phyloP scores from a whole-genome alignment of 2,329 filamentous ascomycete species.

The Coniochaeta prunicola region DNA sequence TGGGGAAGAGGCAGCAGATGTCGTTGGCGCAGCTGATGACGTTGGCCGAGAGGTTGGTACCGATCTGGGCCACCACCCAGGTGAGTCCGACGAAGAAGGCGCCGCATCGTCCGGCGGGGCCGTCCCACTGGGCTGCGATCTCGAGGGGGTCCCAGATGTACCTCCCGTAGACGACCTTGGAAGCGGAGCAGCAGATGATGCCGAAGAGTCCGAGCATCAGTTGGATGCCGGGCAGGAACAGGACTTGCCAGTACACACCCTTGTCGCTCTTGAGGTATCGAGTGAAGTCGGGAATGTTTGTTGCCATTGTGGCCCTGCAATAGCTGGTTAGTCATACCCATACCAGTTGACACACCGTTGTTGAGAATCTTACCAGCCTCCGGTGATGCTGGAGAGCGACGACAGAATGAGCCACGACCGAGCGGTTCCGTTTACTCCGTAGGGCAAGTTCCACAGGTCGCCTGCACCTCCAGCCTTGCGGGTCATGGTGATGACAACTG shows the following conservation, averaged over 20 bases:
- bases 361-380: conserved; percentile 11
- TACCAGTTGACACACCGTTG: conserved; percentile 2
- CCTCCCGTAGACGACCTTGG: conserved; percentile 31
- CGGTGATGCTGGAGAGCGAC: conserved; percentile 15
- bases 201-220: conserved; percentile 34
- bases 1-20: conserved; percentile 24
- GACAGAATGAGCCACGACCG: conserved; percentile 17
- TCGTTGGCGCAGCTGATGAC: conserved; percentile 48
- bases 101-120: conserved; percentile 30
- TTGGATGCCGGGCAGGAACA: conserved; percentile 15
- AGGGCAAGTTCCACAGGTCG: conserved; percentile 13
- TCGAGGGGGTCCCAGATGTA: conserved; percentile 41
- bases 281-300: conserved; percentile 17
- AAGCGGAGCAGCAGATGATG: conserved; percentile 47
- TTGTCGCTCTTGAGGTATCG: conserved; percentile 15
- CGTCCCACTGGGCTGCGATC: conserved; percentile 35
- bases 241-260: conserved; percentile 16
- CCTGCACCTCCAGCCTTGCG: conserved; percentile 11
- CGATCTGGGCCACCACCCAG: conserved; percentile 49
- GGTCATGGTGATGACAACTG: conserved; percentile 13
- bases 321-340: not conserved
- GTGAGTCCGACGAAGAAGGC: conserved; percentile 28
- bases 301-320: conserved; percentile 13
- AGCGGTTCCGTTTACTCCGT: conserved; percentile 9
- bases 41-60: conserved; percentile 51